A percentile compares a stretch with the other conserved stretches of the same genome.
phyloP scores from a whole-genome alignment of 2,329 filamentous ascomycete species.

The Trichoderma atroviride region DNA sequence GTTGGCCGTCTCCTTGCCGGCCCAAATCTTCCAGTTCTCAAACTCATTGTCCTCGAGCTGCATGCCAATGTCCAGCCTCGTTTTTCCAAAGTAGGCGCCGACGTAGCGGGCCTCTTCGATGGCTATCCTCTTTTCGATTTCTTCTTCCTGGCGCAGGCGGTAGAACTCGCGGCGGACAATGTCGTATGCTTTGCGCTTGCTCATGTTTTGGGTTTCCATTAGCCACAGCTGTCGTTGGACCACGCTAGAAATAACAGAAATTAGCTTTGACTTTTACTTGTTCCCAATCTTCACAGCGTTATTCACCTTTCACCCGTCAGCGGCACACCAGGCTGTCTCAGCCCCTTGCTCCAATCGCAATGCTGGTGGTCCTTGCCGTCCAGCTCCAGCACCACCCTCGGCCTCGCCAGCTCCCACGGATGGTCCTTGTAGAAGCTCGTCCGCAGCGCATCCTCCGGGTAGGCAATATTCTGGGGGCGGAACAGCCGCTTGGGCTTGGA shows the following conservation, averaged over 20 bases:
- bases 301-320: conserved; percentile 82
- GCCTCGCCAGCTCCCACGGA: conserved; percentile 93
- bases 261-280: neutral
- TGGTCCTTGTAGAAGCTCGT: conserved; percentile 87
- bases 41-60: conserved; percentile 77
- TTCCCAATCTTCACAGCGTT: neutral
- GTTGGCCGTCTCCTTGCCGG: conserved; percentile 51
- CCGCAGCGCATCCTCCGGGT: conserved; percentile 82
- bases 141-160: conserved; percentile 75
- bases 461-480: conserved; percentile 74
- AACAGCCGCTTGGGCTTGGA: conserved; percentile 71
- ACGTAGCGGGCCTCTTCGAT: conserved; percentile 83
- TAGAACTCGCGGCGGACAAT: conserved; percentile 89
- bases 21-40: conserved; percentile 86
- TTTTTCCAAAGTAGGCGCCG: conserved; percentile 86
- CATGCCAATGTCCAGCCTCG: conserved; percentile 75
- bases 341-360: conserved; percentile 75
- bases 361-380: conserved; percentile 78
- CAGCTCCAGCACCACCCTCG: conserved; percentile 79
- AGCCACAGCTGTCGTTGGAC: conserved; percentile 90
- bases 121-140: conserved; percentile 80
- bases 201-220: conserved; percentile 66
- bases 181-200: conserved; percentile 77
- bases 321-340: conserved; percentile 73
- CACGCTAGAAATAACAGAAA: conserved; percentile 62